phyloP scores from a whole-genome alignment of 805 yeast species.

The Cyberlindnera samutprakarnensis region DNA sequence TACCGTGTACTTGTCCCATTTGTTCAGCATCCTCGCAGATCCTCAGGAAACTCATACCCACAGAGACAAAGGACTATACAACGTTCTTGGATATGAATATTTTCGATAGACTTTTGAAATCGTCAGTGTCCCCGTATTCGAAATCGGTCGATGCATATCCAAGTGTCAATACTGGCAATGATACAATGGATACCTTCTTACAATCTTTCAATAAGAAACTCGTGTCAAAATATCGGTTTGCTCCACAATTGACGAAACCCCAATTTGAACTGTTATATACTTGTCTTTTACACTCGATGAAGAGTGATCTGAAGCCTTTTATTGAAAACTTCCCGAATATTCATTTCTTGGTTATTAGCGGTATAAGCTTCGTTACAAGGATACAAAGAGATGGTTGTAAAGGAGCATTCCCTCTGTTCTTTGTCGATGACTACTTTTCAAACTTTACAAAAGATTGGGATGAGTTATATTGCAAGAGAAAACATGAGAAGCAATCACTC shows the following conservation, averaged over 20 bases:
- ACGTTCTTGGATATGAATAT: background rate
- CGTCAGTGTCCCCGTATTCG: slow-evolving; percentile 30
- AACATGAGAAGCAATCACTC: no score
- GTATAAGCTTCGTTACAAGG: slow-evolving; percentile 1
- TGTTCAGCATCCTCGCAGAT: slow-evolving; percentile 8
- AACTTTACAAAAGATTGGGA: background rate
- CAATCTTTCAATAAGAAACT: slow-evolving; percentile 18
- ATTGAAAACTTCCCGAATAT: slow-evolving; percentile 26
- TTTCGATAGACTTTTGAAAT: background rate
- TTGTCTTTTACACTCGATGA: slow-evolving; percentile 31
- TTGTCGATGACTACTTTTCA: background rate
- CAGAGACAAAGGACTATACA: background rate
- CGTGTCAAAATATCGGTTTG: slow-evolving; percentile 3
- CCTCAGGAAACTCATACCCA: background rate
- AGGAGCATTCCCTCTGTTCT: slow-evolving; percentile 1
- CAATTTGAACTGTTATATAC: slow-evolving; percentile 30
- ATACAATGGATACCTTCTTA: slow-evolving; percentile 26
- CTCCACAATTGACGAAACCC: slow-evolving; percentile 14
- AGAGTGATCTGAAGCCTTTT: slow-evolving; percentile 28
- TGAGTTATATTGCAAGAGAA: no score
- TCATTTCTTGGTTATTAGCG: slow-evolving; percentile 30
- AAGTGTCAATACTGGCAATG: slow-evolving; percentile 34
- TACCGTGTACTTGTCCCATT: slow-evolving; percentile 14
- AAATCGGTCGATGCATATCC: slow-evolving; percentile 37
- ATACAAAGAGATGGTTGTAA: no score